Conservation (phyloP, 768 basidiomycete genomes). For the Candolleomyces eurysporus region DNA sequence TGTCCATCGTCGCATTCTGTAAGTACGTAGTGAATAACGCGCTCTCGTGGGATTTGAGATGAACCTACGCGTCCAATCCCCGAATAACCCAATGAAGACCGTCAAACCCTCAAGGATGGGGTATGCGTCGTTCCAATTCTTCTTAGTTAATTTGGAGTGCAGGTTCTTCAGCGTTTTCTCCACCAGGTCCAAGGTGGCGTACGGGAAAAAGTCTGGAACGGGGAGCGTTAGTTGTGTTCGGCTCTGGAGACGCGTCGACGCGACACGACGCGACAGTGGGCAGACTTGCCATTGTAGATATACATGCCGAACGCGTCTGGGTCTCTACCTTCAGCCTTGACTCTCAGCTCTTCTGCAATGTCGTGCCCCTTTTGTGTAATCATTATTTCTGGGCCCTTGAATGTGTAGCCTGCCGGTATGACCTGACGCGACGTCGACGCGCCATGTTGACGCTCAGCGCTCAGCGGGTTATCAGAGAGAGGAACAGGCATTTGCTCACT, state of each 20-base stretch:
- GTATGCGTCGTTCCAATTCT: constrained; percentile 32
- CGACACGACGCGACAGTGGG: neutral
- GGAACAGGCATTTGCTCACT: no score
- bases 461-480: no score
- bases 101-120: constrained; percentile 30
- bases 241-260: neutral
- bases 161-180: constrained; percentile 26
- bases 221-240: neutral
- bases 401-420: constrained; percentile 32
- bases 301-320: constrained; percentile 33
- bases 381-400: constrained; percentile 26
- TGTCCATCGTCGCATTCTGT: constrained; percentile 33
- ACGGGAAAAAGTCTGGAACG: constrained; percentile 28
- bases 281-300: constrained; percentile 30
- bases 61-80: constrained; percentile 29
- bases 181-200: constrained; percentile 34
- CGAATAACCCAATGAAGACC: constrained; percentile 28
- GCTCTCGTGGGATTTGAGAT: no score
- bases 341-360: constrained; percentile 24
- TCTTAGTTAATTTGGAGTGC: constrained; percentile 29
- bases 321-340: constrained; percentile 28
- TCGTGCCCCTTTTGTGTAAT: constrained; percentile 27
- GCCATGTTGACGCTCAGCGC: no score
- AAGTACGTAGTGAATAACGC: neutral
- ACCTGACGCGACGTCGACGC: neutral